Conservation (phyloP, 805 yeast species). For the Candida silvicultrix region DNA sequence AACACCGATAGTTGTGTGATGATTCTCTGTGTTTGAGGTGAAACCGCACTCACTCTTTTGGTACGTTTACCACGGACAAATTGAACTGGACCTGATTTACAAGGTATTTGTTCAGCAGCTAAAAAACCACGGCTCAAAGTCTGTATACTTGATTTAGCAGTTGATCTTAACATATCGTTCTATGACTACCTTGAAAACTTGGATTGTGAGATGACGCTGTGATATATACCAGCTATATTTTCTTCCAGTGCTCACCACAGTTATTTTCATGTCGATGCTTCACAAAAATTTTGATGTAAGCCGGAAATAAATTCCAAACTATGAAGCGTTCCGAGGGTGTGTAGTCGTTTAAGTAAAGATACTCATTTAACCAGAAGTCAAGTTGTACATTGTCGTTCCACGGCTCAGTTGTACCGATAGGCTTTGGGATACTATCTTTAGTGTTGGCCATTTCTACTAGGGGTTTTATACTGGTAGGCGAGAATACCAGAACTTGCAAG, state of each 20-base stretch:
- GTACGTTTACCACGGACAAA: constrained; percentile 47
- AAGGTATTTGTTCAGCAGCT: not conserved
- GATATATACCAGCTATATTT: too few species aligned
- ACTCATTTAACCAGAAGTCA: not conserved
- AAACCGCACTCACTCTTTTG: constrained; percentile 29
- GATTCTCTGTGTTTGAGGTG: constrained; percentile 42
- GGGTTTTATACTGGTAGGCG: too few species aligned
- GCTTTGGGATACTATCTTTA: too few species aligned
- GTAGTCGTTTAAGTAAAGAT: not conserved
- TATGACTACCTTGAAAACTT: not conserved
- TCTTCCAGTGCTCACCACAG: too few species aligned
- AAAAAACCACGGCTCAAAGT: not conserved
- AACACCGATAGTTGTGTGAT: constrained; percentile 64
- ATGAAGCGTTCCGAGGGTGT: not conserved
- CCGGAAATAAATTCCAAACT: not conserved
- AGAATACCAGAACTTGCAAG: too few species aligned
- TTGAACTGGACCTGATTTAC: not conserved
- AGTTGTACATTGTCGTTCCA: too few species aligned
- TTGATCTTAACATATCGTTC: constrained; percentile 1
- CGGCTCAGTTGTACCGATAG: too few species aligned
- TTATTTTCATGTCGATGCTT: not conserved
- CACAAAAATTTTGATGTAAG: not conserved
- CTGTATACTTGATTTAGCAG: not conserved
- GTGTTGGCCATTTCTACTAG: too few species aligned
- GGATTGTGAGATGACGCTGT: not conserved